These are phyloP conservation scores for Aquilaria sinensis DNA, from an alignment of 345 rosid genomes.

Conservation along the genomic window DNA sequence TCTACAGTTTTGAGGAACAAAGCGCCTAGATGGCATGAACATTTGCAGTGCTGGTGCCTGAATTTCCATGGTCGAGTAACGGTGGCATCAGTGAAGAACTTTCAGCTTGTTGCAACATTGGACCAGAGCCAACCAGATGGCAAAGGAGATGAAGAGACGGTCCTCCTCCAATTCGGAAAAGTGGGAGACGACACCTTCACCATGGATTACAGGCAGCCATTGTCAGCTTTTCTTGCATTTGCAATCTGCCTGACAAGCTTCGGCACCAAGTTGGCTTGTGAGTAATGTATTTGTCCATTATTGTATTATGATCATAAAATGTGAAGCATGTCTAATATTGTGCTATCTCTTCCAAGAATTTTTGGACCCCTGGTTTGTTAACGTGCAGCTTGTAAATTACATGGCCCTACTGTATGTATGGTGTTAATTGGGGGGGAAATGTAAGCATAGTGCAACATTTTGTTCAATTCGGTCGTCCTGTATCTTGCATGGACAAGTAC, in stretches of 20 bases:
- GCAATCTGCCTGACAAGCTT: conserved; percentile 94
- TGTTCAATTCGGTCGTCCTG: no score
- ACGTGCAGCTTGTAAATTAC: conserved; percentile 27
- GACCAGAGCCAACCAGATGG: conserved; percentile 82
- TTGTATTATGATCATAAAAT: conserved; percentile 7
- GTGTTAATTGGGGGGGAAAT: not conserved
- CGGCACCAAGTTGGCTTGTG: conserved; percentile 94
- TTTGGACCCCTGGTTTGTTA: conserved; percentile 14
- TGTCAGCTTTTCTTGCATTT: conserved; percentile 92
- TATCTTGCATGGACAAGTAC: no score
- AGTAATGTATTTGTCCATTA: conserved; percentile 29
- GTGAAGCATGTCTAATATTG: conserved; percentile 17
- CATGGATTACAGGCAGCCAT: conserved; percentile 88
- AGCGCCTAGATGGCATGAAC: conserved; percentile 96
- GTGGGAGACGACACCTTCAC: conserved; percentile 86
- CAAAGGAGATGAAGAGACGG: conserved; percentile 84
- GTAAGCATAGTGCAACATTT: no score
- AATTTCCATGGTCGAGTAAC: conserved; percentile 96
- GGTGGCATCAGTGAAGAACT: conserved; percentile 89
- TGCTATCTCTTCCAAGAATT: conserved; percentile 4
- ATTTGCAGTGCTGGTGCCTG: conserved; percentile 94
- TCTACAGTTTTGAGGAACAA: conserved; percentile 61
- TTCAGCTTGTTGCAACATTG: conserved; percentile 70
- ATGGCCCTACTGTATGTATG: conserved; percentile 24
- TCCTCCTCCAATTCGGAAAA: conserved; percentile 87